Evolutionary conservation across 257 asterid genomes (phyloP), one percentile per base, ranked within the genome.

Genomic region (Fraxinus americana): DNA sequence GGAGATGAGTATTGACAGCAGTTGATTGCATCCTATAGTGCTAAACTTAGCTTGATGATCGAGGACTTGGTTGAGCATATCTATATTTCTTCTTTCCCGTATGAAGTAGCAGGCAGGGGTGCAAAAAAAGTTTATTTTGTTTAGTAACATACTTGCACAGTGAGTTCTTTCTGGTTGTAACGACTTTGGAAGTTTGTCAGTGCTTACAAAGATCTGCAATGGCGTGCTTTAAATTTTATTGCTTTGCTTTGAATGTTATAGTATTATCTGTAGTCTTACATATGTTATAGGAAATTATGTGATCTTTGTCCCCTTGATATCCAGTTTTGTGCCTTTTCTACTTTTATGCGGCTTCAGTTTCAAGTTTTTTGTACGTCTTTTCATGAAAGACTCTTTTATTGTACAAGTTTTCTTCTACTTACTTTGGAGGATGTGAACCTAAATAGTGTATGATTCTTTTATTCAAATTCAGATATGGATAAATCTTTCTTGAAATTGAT

Each of bases 1-100:
- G 84, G 86, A 83, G 78, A 72, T 83, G 83, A 70, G 78, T 71
- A n/a, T 67, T 21, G 85, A 78, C 4, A 69, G 29, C 54, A 65
- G 32, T 66, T 45, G 19, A 45, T 45, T 3, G 54, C n/a, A 1
- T 14, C 54, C 19, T 13, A 45, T 3, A 3, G 54, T 45, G 54
- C 54, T 45, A 45, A 45, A 13, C 54, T 45, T 45, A 14, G 54
- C 54, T 45, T 45, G 54, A 45, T 45, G 27, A 7, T 57, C 4
- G 66, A 7, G 66, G 27, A 57, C 30, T 57, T 57, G 29, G 65
- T 54, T 7, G 25, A n/a, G 65, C 23, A 54, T 54, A 54, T 54
- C 65, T 54, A n/a, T 54, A 19, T 1, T 54, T 54, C 63, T 52
- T 17, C 8, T 54, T 19, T 54, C 25, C 65, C 3, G 9, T 4